Evolutionary conservation across 2,329 filamentous ascomycete genomes (phyloP), one percentile per base, ranked within the genome.

Genomic region (Microascus cirrosus): DNA sequence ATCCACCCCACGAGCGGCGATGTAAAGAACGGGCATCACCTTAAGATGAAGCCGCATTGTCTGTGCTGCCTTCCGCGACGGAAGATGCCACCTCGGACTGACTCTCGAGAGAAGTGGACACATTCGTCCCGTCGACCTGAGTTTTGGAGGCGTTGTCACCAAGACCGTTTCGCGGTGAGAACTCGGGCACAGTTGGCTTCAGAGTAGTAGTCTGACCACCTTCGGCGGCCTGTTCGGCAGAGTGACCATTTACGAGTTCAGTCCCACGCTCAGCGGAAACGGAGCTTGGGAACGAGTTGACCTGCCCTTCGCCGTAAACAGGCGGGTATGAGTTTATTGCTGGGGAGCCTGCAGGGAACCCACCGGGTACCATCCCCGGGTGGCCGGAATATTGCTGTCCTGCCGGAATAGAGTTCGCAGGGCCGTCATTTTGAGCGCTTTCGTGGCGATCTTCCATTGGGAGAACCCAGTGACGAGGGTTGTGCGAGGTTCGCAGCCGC

Each of bases 401-500:
- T 11, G 57, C 52, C 12, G 68, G 66, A 56, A 65, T 67, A 60
- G 66, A 70, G 48, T 70, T 74, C 51, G 70, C 68, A 34, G 80
- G 81, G 3, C 91, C 91, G 20, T 87, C 81, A 65, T 87, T 88
- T 67, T 87, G 89, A 45, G 89, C 89, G 22, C 82, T 79, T 50
- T 84, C 77, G 63, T 91, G 84, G 61, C 93, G 86, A 61, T 90
- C 82, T 13, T 85, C 80, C 66, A 85, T 77, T 1, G 82, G 80
- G 59, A 95, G 73, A 22, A 96, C 81, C 77, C 90, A 97, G 63
- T 85, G 83, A 63, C 87, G 79, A 90, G 91, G 96, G 28, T 83
- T 84, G 22, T 90, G 80, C 28, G 82, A 81, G 60, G 84, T 82
- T 56, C 94, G 87, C 53, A 97, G 70, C 51, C 90, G 82, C 69